A percentile compares a stretch with the other conserved stretches of the same genome.
Evolutionary conservation across 139 green algal genomes (phyloP).

Genomic region (Chlorella sp.): DNA sequence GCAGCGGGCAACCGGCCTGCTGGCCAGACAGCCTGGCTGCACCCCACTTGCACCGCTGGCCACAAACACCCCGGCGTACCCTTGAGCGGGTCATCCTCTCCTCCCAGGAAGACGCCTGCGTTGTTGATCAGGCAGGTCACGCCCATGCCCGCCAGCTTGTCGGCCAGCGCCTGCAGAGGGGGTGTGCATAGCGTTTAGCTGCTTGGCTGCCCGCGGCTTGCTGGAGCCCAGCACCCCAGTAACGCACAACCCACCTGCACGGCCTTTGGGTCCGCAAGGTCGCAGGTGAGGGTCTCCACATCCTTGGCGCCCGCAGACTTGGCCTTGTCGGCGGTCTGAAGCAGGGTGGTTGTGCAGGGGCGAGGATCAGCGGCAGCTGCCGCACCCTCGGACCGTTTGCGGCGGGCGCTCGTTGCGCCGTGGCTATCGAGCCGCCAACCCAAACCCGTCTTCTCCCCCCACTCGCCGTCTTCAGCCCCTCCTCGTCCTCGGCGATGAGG

Average conservation of each 20-base stretch:
- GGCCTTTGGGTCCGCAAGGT: constrained; percentile 26
- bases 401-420: background rate
- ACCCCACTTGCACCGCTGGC: background rate
- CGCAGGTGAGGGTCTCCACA: background rate
- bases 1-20: background rate
- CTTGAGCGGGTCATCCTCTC: constrained; percentile 26
- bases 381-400: background rate
- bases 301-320: background rate
- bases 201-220: background rate
- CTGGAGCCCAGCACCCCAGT: background rate
- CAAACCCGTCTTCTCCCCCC: background rate
- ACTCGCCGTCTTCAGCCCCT: constrained; percentile 28
- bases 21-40: background rate
- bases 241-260: background rate
- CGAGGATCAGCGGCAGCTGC: background rate
- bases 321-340: constrained; percentile 9
- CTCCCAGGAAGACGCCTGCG: constrained; percentile 32
- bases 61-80: background rate
- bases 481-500: background rate
- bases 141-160: constrained; percentile 13
- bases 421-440: too few species aligned
- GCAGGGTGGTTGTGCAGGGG: background rate
- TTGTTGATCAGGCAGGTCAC: constrained; percentile 39
- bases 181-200: background rate
- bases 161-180: constrained; percentile 12